These are phyloP conservation scores for Lactifluus rugatus DNA, from an alignment of 768 basidiomycete genomes.

Conservation along the genomic window DNA sequence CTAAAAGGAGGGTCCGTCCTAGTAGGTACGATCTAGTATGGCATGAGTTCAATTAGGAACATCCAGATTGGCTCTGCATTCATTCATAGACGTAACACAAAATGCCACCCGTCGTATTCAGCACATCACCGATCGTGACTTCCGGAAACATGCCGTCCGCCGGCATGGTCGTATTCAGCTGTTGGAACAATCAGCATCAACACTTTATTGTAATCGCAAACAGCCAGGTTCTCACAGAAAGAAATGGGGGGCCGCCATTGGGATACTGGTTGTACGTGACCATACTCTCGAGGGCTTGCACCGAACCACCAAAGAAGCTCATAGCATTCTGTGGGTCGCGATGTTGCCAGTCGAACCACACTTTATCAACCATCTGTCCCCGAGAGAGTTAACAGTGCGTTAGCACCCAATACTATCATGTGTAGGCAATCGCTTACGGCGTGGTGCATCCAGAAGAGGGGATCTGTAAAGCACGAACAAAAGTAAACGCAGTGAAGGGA, in stretches of 20 bases:
- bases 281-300: slow-evolving; percentile 22
- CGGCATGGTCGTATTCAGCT: slow-evolving; percentile 25
- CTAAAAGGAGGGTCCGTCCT: no score
- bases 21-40: no score
- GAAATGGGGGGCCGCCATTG: slow-evolving; percentile 22
- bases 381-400: background rate
- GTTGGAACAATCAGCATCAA: background rate
- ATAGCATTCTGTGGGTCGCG: slow-evolving; percentile 21
- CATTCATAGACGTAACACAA: slow-evolving; percentile 32
- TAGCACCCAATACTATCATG: background rate
- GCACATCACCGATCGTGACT: slow-evolving; percentile 23
- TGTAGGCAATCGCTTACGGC: slow-evolving; percentile 21
- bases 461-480: slow-evolving; percentile 22
- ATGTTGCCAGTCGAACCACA: slow-evolving; percentile 32
- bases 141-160: slow-evolving; percentile 24
- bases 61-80: background rate
- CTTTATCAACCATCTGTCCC: slow-evolving; percentile 29
- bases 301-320: slow-evolving; percentile 27
- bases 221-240: slow-evolving; percentile 18
- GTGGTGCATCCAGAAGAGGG: slow-evolving; percentile 31
- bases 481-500: background rate
- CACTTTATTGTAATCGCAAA: no score
- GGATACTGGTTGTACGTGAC: slow-evolving; percentile 22
- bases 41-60: background rate
- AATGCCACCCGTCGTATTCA: slow-evolving; percentile 26